Evolutionary conservation across 305 asterid genomes (phyloP), one percentile per base, ranked within the genome.

Genomic region (Petunia hybrid): DNA sequence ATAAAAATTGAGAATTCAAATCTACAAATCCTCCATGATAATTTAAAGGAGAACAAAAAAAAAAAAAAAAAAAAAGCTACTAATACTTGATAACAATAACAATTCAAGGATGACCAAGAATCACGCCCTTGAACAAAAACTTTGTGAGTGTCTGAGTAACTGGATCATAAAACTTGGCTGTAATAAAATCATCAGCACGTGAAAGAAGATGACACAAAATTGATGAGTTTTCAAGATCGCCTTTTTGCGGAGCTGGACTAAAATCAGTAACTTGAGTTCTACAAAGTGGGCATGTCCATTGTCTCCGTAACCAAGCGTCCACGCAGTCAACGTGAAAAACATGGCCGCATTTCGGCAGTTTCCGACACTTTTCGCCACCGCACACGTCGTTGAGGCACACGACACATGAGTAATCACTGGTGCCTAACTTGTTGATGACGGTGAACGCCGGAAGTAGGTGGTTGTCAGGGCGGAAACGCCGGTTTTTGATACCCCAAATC

Each of bases 221-320:
- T 22, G 31, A 22, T 22, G 31, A 22, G 31, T 22, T 22, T 22
- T 22, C 31, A 22, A 22, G 31, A 22, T 22, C 31, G 31, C 31
- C 10, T 46, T 2, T 9, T 46, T 46, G 8, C 82, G 74, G 3
- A 83, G 71, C 2, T 74, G 31, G 31, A 22, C 31, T 22, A 22
- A 22, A 22, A 45, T 81, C 85, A 51, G 86, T 85, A 31, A 86
- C 84, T 70, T 82, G 80, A 22, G 68, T 74, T 83, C 91, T 84
- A 74, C 91, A 89, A 2, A 91, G 87, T 1, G 92, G 95, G 60
- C 91, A 89, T 5, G 91, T 89, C 2, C 84, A 60, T 43, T 86
- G 87, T 13, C 80, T 79, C 4, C 6, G n/a, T 1, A 89, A 78
- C 94, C 94, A 88, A 2, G 74, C 65, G 12, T 84, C 87, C 4